Percentiles rank a stretch among this genome's conserved stretches.
phyloP scores from a whole-genome alignment of 2,329 filamentous ascomycete genomes.

The Lasiodiplodia theobromae region DNA sequence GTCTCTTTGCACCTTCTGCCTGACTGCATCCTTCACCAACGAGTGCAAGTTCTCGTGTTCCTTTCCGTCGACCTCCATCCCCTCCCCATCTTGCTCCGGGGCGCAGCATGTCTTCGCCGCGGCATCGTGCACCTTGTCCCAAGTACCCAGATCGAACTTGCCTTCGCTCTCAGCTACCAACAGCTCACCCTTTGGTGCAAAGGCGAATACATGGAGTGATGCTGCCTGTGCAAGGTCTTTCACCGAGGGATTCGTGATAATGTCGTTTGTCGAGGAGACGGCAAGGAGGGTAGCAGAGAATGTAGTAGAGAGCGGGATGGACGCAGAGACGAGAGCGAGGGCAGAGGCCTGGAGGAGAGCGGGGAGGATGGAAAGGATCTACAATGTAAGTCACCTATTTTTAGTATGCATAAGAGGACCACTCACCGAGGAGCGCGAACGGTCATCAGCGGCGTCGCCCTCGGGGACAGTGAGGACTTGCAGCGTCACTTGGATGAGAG shows the following conservation, averaged over 20 bases:
- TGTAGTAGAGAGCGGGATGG: conserved; percentile 78
- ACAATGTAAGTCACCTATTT: conserved; percentile 7
- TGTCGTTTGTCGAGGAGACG: conserved; percentile 52
- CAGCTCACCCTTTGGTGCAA: conserved; percentile 74
- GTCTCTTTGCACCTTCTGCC: conserved; percentile 48
- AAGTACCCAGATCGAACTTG: conserved; percentile 75
- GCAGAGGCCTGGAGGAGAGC: conserved; percentile 83
- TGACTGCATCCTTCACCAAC: conserved; percentile 51
- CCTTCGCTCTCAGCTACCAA: conserved; percentile 85
- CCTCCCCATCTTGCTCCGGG: conserved; percentile 44
- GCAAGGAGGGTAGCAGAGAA: conserved; percentile 71
- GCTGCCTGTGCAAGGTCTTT: conserved; percentile 67
- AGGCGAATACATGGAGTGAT: conserved; percentile 84
- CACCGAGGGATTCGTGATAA: conserved; percentile 62
- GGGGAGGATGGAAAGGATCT: conserved; percentile 83
- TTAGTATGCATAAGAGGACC: background rate
- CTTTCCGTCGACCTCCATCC: conserved; percentile 49
- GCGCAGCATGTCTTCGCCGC: conserved; percentile 71
- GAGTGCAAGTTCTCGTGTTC: conserved; percentile 41
- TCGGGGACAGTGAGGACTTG: conserved; percentile 75
- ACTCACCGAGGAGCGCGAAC: conserved; percentile 55
- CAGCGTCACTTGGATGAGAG: conserved; percentile 81
- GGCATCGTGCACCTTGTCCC: conserved; percentile 72
- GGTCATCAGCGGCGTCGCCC: conserved; percentile 68
- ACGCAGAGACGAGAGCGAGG: conserved; percentile 80